Conservation (phyloP, 805 yeast genomes). For the Ogataea kodamae region DNA sequence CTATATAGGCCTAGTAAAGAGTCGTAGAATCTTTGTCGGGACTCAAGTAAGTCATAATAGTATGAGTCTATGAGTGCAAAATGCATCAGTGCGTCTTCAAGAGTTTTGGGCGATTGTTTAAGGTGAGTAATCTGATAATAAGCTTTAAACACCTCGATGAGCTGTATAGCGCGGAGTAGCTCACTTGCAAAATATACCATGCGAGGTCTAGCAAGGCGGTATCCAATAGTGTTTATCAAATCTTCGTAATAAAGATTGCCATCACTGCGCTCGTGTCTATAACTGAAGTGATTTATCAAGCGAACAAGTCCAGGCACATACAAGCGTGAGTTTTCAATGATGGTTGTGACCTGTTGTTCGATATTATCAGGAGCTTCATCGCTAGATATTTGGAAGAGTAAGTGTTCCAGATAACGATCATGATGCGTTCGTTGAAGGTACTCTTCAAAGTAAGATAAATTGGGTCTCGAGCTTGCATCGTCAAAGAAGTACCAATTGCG, state of each 20-base stretch:
- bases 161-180: constrained; percentile 17
- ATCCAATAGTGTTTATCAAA: constrained; percentile 3
- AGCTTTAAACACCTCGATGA: constrained; percentile 7
- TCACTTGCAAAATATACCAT: constrained; percentile 20
- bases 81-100: constrained; percentile 17
- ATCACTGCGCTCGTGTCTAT: neutral
- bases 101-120: constrained; percentile 6
- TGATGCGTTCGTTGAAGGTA: neutral
- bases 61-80: constrained; percentile 23
- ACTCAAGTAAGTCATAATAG: constrained; percentile 20
- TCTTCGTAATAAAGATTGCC: constrained; percentile 1
- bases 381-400: neutral
- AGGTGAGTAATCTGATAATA: constrained; percentile 1
- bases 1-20: constrained; percentile 4
- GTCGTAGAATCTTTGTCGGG: constrained; percentile 10
- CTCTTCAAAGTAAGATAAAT: neutral
- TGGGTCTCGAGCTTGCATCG: neutral
- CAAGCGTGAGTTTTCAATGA: constrained; percentile 2
- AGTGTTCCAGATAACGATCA: neutral
- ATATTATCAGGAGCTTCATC: neutral
- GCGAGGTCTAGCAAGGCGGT: constrained; percentile 12
- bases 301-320: constrained; percentile 22
- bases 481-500: constrained; percentile 1
- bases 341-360: neutral
- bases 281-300: constrained; percentile 19